A percentile compares a stretch with the other conserved stretches of the same genome.
phyloP scores from a whole-genome alignment of 139 green algal species.

The Auxenochlorella pyrenoidosa region DNA sequence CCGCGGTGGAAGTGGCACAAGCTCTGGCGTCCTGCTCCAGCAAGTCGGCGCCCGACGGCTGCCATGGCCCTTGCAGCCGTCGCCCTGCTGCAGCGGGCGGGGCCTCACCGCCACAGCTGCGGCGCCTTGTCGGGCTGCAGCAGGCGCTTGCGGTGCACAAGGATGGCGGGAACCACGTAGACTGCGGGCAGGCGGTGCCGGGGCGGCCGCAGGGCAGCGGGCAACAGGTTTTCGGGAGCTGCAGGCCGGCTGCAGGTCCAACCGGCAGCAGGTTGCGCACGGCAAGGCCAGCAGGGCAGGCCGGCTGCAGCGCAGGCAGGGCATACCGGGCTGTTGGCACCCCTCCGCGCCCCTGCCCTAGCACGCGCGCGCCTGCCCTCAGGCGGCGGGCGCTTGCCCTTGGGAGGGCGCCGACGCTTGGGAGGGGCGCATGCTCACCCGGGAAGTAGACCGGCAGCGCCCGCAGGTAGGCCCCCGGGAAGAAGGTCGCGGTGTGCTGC shows the following conservation, averaged over 20 bases:
- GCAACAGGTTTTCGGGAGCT: neutral
- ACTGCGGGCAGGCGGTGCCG: conserved; percentile 47
- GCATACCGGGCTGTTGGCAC: too few species aligned
- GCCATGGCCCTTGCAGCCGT: too few species aligned
- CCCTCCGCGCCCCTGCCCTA: neutral
- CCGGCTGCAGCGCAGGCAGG: neutral
- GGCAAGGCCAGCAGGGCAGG: neutral
- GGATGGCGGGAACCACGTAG: conserved; percentile 77
- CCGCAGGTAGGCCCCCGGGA: conserved; percentile 72
- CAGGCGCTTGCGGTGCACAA: conserved; percentile 88
- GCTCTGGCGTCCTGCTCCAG: too few species aligned
- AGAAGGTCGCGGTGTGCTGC: conserved; percentile 55
- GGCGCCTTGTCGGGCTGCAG: conserved; percentile 46
- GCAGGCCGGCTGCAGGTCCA: neutral
- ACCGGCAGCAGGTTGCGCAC: neutral
- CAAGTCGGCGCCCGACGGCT: too few species aligned
- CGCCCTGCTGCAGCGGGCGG: too few species aligned
- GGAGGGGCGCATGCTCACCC: conserved; percentile 56
- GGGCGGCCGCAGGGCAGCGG: neutral
- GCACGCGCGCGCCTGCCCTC: neutral
- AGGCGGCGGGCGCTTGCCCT: too few species aligned
- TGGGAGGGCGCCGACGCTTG: too few species aligned
- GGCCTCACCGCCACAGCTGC: conserved; percentile 66
- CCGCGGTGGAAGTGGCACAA: neutral
- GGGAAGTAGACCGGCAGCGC: conserved; percentile 85